Evolutionary conservation across 768 basidiomycete species (phyloP).

Genomic region (Lyophyllum semitale): DNA sequence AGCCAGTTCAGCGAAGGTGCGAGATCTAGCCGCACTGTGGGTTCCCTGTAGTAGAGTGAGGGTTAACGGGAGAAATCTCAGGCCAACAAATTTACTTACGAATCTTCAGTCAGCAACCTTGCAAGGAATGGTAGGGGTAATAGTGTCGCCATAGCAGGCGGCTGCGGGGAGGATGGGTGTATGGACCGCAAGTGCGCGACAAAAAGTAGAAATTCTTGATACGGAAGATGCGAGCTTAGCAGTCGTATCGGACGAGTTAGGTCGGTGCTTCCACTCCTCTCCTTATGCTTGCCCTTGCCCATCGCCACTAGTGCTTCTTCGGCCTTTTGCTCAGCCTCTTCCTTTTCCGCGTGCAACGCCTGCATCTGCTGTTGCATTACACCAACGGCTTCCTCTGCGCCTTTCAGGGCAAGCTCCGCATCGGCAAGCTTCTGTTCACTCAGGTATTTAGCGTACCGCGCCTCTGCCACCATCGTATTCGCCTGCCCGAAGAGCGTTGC

Average conservation of each 20-base stretch:
- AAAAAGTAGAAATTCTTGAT: conserved; percentile 79
- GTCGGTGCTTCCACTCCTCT: conserved; percentile 34
- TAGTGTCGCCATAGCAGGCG: conserved; percentile 75
- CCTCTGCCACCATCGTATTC: conserved; percentile 97
- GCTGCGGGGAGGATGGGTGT: conserved; percentile 58
- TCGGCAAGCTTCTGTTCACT: conserved; percentile 78
- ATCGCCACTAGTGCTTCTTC: conserved; percentile 50
- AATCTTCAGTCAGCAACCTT: conserved; percentile 78
- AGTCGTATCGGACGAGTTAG: conserved; percentile 43
- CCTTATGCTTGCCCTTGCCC: conserved; percentile 74
- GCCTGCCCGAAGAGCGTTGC: conserved; percentile 89
- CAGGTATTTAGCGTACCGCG: conserved; percentile 62
- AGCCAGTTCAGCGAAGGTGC: conserved; percentile 95
- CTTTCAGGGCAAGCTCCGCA: conserved; percentile 74
- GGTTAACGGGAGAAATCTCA: conserved; percentile 12
- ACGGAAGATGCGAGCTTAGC: conserved; percentile 71
- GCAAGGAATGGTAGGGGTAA: conserved; percentile 77
- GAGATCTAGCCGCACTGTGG: conserved; percentile 89
- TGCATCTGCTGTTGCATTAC: conserved; percentile 89
- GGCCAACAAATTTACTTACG: conserved; percentile 65
- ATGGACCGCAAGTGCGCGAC: conserved; percentile 74
- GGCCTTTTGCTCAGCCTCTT: conserved; percentile 54
- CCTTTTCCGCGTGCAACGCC: conserved; percentile 64
- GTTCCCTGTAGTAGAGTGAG: conserved; percentile 59
- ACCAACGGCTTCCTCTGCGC: conserved; percentile 85